phyloP scores from a whole-genome alignment of 2,329 filamentous ascomycete genomes.

The Furcasterigmium sp. region DNA sequence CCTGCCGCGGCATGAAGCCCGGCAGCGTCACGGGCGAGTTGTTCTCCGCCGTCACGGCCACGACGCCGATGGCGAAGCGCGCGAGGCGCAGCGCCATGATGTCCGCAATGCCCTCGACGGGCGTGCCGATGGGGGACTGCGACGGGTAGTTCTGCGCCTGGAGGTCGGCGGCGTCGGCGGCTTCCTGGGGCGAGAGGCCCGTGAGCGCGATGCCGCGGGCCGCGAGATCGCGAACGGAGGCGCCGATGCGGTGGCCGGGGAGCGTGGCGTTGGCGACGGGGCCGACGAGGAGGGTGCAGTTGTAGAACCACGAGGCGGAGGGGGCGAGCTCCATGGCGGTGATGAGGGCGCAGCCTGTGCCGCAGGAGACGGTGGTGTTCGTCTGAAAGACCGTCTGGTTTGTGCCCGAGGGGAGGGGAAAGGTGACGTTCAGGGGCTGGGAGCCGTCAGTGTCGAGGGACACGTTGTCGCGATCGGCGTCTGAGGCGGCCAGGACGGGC shows the following conservation, averaged over 20 bases:
- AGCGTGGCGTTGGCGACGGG: constrained; percentile 26
- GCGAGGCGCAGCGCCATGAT: constrained; percentile 30
- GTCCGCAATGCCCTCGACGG: constrained; percentile 19
- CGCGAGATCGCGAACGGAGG: constrained; percentile 25
- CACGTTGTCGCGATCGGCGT: constrained; percentile 21
- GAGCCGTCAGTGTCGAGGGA: constrained; percentile 18
- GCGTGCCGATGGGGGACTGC: constrained; percentile 29
- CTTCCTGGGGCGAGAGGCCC: constrained; percentile 23
- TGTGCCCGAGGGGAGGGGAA: constrained; percentile 20
- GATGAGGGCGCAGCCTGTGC: constrained; percentile 20
- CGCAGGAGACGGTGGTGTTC: constrained; percentile 16
- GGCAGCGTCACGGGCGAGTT: constrained; percentile 18
- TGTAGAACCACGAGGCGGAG: constrained; percentile 32
- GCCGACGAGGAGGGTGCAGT: constrained; percentile 29
- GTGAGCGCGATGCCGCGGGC: constrained; percentile 32
- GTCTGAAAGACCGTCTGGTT: constrained; percentile 31
- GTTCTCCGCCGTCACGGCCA: constrained; percentile 24
- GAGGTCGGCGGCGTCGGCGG: constrained; percentile 7
- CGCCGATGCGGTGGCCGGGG: constrained; percentile 27
- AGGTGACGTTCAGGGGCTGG: constrained; percentile 5
- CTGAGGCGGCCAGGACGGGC: constrained; percentile 16
- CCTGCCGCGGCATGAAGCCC: constrained; percentile 23
- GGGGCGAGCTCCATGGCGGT: constrained; percentile 30
- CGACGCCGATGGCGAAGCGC: constrained; percentile 28
- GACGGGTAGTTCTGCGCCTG: constrained; percentile 36